phyloP scores from a whole-genome alignment of 73 alveolate genomes.

The Tetrahymena thermophila region DNA sequence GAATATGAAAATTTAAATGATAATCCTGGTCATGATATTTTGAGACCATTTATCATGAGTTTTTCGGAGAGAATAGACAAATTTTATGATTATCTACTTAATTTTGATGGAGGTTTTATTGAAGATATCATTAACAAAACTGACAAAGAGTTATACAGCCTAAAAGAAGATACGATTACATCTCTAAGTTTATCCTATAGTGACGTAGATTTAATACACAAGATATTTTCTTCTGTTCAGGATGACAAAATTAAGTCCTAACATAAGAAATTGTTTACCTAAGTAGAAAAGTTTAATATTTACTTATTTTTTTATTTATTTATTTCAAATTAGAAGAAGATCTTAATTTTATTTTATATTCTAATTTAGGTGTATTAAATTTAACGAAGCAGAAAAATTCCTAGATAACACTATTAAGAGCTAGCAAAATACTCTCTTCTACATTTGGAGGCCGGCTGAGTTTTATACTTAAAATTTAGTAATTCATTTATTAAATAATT shows the following conservation, averaged over 20 bases:
- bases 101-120: neutral
- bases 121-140: neutral
- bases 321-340: neutral
- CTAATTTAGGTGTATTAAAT: neutral
- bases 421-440: neutral
- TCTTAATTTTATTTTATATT: neutral
- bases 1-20: neutral
- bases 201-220: neutral
- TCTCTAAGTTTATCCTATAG: neutral
- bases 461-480: neutral
- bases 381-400: neutral
- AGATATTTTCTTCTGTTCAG: neutral
- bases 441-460: constrained; percentile 1
- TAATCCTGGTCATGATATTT: neutral
- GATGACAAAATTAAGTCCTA: neutral
- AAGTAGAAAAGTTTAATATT: neutral
- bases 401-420: neutral
- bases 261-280: neutral
- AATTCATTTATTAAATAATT: neutral
- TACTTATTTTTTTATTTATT: neutral
- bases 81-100: neutral
- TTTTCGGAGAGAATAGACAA: neutral
- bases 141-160: neutral
- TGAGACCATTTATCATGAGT: neutral
- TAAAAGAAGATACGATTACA: neutral